Evolutionary conservation across 768 basidiomycete genomes (phyloP).

Genomic region (Rhodotorula graminis): DNA sequence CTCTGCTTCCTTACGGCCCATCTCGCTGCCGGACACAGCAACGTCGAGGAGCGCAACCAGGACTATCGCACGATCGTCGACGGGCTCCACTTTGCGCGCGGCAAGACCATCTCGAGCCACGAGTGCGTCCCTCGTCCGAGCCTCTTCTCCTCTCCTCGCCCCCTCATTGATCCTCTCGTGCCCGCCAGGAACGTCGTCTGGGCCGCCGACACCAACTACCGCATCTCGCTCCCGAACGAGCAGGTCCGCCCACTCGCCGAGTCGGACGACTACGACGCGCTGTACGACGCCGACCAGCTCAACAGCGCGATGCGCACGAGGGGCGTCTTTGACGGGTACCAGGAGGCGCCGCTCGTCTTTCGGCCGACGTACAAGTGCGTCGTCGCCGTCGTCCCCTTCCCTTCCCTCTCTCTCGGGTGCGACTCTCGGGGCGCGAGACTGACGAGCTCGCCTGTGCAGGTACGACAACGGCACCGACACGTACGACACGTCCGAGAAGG

Average conservation of each 20-base stretch:
- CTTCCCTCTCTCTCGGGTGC: no score
- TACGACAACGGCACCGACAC: constrained; percentile 57
- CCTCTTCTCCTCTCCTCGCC: not conserved
- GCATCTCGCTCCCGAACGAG: constrained; percentile 79
- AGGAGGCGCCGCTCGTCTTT: constrained; percentile 87
- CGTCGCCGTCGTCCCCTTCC: no score
- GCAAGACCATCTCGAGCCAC: constrained; percentile 80
- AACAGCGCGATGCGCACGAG: constrained; percentile 64
- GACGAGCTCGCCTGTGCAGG: not conserved
- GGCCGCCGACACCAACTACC: constrained; percentile 94
- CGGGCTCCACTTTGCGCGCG: constrained; percentile 80
- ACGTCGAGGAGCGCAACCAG: constrained; percentile 76
- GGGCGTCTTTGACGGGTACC: constrained; percentile 74
- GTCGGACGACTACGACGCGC: constrained; percentile 62
- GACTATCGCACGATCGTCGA: constrained; percentile 83
- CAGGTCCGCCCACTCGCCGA: constrained; percentile 65
- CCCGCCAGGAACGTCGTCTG: constrained; percentile 74
- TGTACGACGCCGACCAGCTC: constrained; percentile 84
- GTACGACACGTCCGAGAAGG: constrained; percentile 94
- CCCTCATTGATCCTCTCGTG: not conserved
- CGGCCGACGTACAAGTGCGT: constrained; percentile 89
- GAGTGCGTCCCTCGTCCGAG: constrained; percentile 59
- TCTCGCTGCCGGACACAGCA: constrained; percentile 88
- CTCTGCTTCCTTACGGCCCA: constrained; percentile 96
- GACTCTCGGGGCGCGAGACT: no score